phyloP scores from a whole-genome alignment of 805 yeast species.

The Schwanniomyces yamadae region DNA sequence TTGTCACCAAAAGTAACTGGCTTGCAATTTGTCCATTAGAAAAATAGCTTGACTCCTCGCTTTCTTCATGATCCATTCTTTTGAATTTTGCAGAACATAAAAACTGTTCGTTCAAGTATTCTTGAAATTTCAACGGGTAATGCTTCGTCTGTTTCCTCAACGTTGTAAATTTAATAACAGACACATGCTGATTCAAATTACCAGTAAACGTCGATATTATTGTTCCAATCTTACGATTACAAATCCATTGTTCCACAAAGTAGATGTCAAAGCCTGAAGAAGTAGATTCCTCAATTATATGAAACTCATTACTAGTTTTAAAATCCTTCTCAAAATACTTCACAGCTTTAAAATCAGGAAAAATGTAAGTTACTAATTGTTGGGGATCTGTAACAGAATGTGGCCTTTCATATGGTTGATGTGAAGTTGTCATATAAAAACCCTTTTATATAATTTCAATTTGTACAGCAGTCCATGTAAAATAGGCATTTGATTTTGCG shows the following conservation, averaged over 20 bases:
- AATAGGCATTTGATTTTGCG: too few species aligned
- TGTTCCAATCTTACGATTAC: conserved; percentile 63
- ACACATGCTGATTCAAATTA: conserved; percentile 59
- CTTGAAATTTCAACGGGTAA: conserved; percentile 54
- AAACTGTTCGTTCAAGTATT: conserved; percentile 64
- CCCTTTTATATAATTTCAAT: too few species aligned
- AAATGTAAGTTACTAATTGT: conserved; percentile 36
- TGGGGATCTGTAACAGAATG: conserved; percentile 5
- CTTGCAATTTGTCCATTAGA: conserved; percentile 5
- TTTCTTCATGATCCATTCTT: conserved; percentile 29
- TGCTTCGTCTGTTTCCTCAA: conserved; percentile 44
- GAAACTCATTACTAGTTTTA: conserved; percentile 32
- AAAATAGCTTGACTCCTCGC: not conserved
- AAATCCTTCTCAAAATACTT: conserved; percentile 44
- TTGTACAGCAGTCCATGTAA: too few species aligned
- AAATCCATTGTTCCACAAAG: conserved; percentile 93
- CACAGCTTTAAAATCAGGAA: conserved; percentile 61
- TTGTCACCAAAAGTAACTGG: conserved; percentile 67
- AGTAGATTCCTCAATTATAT: conserved; percentile 43
- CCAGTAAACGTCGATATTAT: conserved; percentile 86
- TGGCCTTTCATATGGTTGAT: not conserved
- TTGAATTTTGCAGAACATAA: conserved; percentile 71
- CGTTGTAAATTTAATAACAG: conserved; percentile 56
- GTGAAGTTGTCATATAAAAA: not conserved
- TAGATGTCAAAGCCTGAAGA: conserved; percentile 83